These are phyloP conservation scores for Monilinia aucupariae DNA, from an alignment of 2,329 filamentous ascomycete species.

Conservation along the genomic window DNA sequence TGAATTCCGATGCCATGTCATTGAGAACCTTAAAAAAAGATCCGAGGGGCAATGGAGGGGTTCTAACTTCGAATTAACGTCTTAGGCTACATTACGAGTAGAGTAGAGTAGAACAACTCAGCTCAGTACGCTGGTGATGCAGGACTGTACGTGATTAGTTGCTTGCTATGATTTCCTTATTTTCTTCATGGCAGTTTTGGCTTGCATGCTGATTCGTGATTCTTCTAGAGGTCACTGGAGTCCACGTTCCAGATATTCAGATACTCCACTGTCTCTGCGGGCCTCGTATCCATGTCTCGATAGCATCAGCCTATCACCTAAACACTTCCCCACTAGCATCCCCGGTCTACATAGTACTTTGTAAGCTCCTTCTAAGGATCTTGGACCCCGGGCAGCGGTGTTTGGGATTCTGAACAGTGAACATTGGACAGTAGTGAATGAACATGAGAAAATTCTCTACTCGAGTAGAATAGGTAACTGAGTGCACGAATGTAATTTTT, in stretches of 20 bases:
- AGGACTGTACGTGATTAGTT: not conserved
- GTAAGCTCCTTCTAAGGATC: not conserved
- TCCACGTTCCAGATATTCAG: not conserved
- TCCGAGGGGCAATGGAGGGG: constrained; percentile 6
- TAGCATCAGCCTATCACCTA: constrained; percentile 2
- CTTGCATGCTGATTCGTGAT: too few relatives aligned
- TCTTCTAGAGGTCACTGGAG: not conserved
- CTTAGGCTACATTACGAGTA: too few relatives aligned
- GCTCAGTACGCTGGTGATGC: not conserved
- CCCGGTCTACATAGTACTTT: not conserved
- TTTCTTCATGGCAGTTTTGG: not conserved
- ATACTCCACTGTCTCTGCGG: not conserved
- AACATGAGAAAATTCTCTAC: not conserved
- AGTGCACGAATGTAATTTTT: not conserved
- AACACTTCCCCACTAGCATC: not conserved
- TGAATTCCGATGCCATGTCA: not conserved
- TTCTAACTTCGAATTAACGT: too few relatives aligned
- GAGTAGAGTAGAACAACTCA: too few relatives aligned
- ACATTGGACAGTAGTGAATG: too few relatives aligned
- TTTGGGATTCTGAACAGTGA: not conserved
- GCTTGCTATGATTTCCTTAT: not conserved
- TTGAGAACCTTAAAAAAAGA: not conserved
- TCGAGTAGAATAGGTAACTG: not conserved
- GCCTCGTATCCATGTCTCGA: not conserved
- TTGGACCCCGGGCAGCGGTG: not conserved